Conservation (phyloP, 2,329 filamentous ascomycete genomes). For the Lecanicillium sp. region DNA sequence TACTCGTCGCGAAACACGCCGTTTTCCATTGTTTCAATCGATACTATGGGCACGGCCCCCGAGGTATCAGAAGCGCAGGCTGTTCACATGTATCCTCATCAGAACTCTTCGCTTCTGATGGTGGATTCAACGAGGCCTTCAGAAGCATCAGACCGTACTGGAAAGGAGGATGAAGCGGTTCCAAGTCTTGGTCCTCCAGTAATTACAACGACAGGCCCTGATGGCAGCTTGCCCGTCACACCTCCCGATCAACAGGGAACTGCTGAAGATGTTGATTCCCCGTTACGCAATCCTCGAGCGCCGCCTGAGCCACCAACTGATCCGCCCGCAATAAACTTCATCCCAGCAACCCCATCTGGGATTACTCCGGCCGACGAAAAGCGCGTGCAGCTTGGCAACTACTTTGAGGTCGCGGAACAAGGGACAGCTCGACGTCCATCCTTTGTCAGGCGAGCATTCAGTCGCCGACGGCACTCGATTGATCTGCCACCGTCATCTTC, state of each 20-base stretch:
- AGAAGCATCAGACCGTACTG: slow-evolving; percentile 31
- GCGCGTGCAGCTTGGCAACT: slow-evolving; percentile 44
- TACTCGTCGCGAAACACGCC: slow-evolving; percentile 51
- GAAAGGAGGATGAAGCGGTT: slow-evolving; percentile 15
- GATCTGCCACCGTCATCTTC: slow-evolving; percentile 33
- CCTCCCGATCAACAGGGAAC: slow-evolving; percentile 43
- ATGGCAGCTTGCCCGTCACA: slow-evolving; percentile 36
- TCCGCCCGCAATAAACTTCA: slow-evolving; percentile 46
- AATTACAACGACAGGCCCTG: slow-evolving; percentile 30
- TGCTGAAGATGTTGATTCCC: slow-evolving; percentile 51
- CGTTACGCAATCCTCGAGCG: slow-evolving; percentile 53
- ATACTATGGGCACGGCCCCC: slow-evolving; percentile 52
- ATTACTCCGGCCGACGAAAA: slow-evolving; percentile 47
- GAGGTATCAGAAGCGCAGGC: slow-evolving; percentile 57
- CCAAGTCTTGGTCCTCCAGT: slow-evolving; percentile 24
- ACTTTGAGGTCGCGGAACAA: slow-evolving; percentile 39
- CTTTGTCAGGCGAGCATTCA: slow-evolving; percentile 46
- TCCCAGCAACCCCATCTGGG: slow-evolving; percentile 55
- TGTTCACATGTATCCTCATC: slow-evolving; percentile 55
- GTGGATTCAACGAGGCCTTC: slow-evolving; percentile 46
- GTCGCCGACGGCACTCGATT: slow-evolving; percentile 34
- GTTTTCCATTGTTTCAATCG: slow-evolving; percentile 54
- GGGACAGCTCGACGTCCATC: slow-evolving; percentile 40
- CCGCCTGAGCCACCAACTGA: slow-evolving; percentile 44
- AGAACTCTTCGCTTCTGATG: slow-evolving; percentile 56